Evolutionary conservation across 2,329 filamentous ascomycete species (phyloP), one percentile per base, ranked within the genome.

Genomic region (Dendrostoma leiphaemia): DNA sequence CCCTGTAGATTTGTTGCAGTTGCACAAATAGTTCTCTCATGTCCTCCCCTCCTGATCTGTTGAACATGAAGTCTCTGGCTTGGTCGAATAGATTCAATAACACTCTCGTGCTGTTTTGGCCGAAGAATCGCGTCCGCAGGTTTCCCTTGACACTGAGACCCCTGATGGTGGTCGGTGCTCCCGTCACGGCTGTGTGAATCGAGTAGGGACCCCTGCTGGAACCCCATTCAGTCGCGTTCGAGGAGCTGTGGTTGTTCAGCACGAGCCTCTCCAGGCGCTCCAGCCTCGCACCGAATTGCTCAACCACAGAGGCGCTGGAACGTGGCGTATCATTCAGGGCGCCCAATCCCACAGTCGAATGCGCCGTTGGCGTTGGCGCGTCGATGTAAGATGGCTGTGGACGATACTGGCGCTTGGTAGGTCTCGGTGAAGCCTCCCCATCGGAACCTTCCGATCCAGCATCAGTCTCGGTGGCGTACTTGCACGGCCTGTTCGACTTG

Each of bases 41-140:
- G 26, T 72, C 68, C 46, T 68, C 66, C n/a, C 71, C 68, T 48
- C 71, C 72, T 28, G 67, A 69, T 19, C 69, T 69, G 56, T 72
- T 72, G 21, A 70, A 69, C 65, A 81, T 71, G 59, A 80, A 80
- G 7, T 75, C 71, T 56, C 76, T 80, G 40, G 79, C 79, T 54
- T 82, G 78, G 53, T 78, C 75, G 58, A 82, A 82, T 64, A 83
- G 64, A 59, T 82, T 82, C 13, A 82, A 61, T 51, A 83, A 64
- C 29, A 82, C 78, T 26, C 79, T 74, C 19, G 77, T 74, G 61
- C 75, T 79, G 56, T 74, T 79, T 59, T 81, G 78, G 0, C 80
- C 80, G 58, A 81, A 79, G 53, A 76, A 78, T 13, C 78, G 72
- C 17, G 79, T 81, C 49, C 74, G 67, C 51, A 73, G 59, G 13